These are phyloP conservation scores for Hymenoscyphus fraxineus DNA, from an alignment of 2,329 filamentous ascomycete genomes.

Conservation along the genomic window DNA sequence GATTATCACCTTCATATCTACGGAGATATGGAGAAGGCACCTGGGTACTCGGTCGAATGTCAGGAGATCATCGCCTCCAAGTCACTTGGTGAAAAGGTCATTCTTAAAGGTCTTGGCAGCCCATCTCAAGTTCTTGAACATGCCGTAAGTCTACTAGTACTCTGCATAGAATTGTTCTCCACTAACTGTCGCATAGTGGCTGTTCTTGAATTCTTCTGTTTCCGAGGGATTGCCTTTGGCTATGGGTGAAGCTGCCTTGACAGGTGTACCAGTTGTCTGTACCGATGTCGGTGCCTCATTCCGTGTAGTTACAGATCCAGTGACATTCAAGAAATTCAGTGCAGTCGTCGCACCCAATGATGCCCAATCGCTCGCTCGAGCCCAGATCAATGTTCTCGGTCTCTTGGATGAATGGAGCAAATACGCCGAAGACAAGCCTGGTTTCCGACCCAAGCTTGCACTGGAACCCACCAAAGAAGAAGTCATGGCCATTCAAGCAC, in stretches of 20 bases:
- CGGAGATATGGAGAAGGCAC: slow-evolving; percentile 59
- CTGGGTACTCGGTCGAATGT: slow-evolving; percentile 57
- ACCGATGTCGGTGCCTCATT: slow-evolving; percentile 54
- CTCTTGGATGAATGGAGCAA: slow-evolving; percentile 59
- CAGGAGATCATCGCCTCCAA: slow-evolving; percentile 38
- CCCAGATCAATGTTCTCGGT: slow-evolving; percentile 58
- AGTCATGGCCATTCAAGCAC: slow-evolving; percentile 47
- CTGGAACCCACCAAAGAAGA: slow-evolving; percentile 47
- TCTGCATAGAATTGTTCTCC: background rate
- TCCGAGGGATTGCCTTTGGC: slow-evolving; percentile 53
- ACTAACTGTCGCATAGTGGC: slow-evolving; percentile 34
- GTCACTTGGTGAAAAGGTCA: slow-evolving; percentile 25
- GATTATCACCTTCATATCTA: slow-evolving; percentile 62
- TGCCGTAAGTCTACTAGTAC: background rate
- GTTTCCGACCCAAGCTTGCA: slow-evolving; percentile 39
- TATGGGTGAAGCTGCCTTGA: slow-evolving; percentile 52
- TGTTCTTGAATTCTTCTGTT: slow-evolving; percentile 54
- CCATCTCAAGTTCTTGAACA: slow-evolving; percentile 36
- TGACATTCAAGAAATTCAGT: slow-evolving; percentile 49
- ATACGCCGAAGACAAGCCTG: slow-evolving; percentile 39
- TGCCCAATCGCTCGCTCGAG: slow-evolving; percentile 54
- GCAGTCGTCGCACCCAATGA: slow-evolving; percentile 64
- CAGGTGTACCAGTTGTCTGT: slow-evolving; percentile 52
- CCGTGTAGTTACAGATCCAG: slow-evolving; percentile 51
- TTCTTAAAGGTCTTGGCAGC: slow-evolving; percentile 32